phyloP scores from a whole-genome alignment of 192 early-diverging fungal species.

The Podila verticillata region DNA sequence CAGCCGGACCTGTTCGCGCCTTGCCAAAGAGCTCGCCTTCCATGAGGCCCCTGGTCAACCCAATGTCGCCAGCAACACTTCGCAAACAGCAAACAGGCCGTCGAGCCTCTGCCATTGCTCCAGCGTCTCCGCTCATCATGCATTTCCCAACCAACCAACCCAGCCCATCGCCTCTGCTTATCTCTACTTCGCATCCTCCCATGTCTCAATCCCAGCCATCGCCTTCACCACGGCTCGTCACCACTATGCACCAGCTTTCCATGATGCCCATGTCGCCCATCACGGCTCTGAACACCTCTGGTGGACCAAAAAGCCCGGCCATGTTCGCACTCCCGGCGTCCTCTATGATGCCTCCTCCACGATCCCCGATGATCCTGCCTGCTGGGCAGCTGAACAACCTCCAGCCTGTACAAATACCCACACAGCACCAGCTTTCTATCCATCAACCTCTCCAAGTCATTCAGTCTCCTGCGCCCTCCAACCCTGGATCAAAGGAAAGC shows the following conservation, averaged over 20 bases:
- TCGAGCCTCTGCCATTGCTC: conserved; percentile 32
- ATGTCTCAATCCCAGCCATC: conserved; percentile 14
- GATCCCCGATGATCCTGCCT: conserved; percentile 42
- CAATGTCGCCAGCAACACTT: conserved; percentile 44
- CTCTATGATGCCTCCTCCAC: conserved; percentile 49
- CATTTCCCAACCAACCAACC: conserved; percentile 43
- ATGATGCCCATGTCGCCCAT: conserved; percentile 43
- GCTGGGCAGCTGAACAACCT: conserved; percentile 15
- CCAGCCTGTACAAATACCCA: conserved; percentile 29
- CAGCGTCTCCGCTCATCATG: conserved; percentile 43
- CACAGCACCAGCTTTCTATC: conserved; percentile 39
- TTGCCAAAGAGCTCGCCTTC: conserved; percentile 44
- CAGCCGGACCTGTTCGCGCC: conserved; percentile 28
- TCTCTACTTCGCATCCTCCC: conserved; percentile 35
- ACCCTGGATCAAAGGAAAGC: conserved; percentile 7
- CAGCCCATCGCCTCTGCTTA: conserved; percentile 39
- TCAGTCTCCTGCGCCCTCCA: conserved; percentile 21
- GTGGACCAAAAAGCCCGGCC: conserved; percentile 38
- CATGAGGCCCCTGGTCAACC: conserved; percentile 29
- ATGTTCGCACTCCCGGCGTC: conserved; percentile 46
- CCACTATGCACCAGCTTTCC: conserved; percentile 45
- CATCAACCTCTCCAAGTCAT: conserved; percentile 21
- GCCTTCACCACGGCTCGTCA: conserved; percentile 40
- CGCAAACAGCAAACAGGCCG: conserved; percentile 33
- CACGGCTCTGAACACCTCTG: conserved; percentile 3